Conservation (phyloP, 805 yeast genomes). For the Candida gorgasii region DNA sequence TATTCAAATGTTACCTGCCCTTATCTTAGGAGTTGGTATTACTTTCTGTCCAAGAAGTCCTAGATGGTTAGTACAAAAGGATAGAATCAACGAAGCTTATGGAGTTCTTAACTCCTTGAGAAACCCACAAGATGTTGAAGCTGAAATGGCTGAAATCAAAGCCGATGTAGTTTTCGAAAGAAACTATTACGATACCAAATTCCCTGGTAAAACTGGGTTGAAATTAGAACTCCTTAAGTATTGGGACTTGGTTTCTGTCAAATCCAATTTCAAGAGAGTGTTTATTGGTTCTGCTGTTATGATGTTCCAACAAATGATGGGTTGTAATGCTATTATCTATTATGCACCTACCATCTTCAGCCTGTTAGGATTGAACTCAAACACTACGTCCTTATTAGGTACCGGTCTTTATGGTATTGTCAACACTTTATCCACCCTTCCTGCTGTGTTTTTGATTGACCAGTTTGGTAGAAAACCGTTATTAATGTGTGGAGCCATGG, state of each 20-base stretch:
- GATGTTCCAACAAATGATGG: conserved; percentile 27
- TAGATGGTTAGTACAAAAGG: conserved; percentile 40
- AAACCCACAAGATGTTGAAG: conserved; percentile 20
- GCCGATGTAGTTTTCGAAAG: conserved; percentile 17
- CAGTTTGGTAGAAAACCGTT: conserved; percentile 38
- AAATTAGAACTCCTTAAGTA: conserved; percentile 12
- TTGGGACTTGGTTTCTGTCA: conserved; percentile 15
- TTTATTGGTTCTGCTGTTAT: conserved; percentile 29
- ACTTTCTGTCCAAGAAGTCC: conserved; percentile 51
- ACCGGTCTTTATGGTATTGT: conserved; percentile 35
- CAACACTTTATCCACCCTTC: conserved; percentile 33
- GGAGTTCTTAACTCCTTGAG: conserved; percentile 19
- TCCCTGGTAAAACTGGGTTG: conserved; percentile 13
- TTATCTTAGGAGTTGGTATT: conserved; percentile 41
- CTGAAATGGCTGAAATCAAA: conserved; percentile 8
- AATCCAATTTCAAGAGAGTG: conserved; percentile 31
- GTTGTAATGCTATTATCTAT: conserved; percentile 34
- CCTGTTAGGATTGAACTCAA: conserved; percentile 26
- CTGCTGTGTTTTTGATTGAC: conserved; percentile 36
- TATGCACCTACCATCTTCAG: conserved; percentile 35
- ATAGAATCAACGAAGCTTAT: conserved; percentile 30
- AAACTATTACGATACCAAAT: conserved; percentile 12
- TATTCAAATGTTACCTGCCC: conserved; percentile 52
- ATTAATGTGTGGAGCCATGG: conserved; percentile 31
- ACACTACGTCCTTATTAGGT: conserved; percentile 25